Percentiles rank a stretch among this genome's conserved stretches.
Evolutionary conservation across 257 asterid species (phyloP).

Genomic region (Ophiorrhiza pumila): DNA sequence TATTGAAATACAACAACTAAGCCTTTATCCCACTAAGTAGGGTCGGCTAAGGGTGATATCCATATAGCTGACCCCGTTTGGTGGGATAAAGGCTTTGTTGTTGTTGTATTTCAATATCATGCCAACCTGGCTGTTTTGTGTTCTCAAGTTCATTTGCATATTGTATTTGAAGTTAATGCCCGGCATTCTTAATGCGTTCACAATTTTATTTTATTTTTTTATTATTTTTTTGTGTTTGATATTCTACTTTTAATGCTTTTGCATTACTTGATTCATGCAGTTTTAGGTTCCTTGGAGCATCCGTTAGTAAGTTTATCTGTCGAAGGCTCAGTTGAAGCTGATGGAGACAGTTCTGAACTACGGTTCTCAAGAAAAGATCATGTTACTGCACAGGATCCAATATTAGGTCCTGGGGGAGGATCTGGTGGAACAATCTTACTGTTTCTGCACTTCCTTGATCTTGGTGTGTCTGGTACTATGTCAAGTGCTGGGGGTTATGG

Average conservation of each 20-base stretch:
- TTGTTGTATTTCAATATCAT: no score
- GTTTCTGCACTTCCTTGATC: conserved; percentile 58
- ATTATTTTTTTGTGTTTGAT: no score
- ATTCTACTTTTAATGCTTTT: conserved; percentile 15
- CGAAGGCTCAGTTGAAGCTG: conserved; percentile 78
- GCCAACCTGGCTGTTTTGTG: no score
- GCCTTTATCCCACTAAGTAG: no score
- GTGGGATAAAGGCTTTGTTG: no score
- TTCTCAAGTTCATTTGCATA: background rate
- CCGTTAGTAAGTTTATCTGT: conserved; percentile 60
- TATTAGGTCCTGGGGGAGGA: conserved; percentile 87
- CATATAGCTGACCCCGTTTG: no score
- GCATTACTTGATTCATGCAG: conserved; percentile 47
- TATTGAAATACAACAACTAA: no score
- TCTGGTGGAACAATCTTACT: conserved; percentile 94
- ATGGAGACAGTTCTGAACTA: conserved; percentile 57
- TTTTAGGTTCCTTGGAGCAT: conserved; percentile 86
- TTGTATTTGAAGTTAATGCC: conserved; percentile 4
- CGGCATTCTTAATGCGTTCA: background rate
- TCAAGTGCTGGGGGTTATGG: conserved; percentile 89
- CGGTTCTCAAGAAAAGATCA: conserved; percentile 29
- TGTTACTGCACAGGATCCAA: conserved; percentile 19
- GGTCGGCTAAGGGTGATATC: no score
- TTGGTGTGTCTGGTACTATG: conserved; percentile 56
- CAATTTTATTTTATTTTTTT: conserved; percentile 2